Percentiles rank a stretch among this genome's conserved stretches.
Evolutionary conservation across 345 rosid genomes (phyloP).

Genomic region (Lepidium didymum): DNA sequence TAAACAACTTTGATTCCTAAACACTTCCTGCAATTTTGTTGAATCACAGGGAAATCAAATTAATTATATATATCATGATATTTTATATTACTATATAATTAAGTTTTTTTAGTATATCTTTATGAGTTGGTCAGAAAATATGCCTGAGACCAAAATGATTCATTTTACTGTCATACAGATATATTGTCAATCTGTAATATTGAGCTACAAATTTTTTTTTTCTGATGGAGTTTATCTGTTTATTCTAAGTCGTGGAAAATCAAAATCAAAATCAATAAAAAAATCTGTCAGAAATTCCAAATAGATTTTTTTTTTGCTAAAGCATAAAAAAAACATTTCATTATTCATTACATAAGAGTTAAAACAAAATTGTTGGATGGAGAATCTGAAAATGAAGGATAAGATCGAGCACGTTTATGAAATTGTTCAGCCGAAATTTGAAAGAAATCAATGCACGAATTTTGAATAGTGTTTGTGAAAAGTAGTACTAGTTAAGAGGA

Average conservation of each 20-base stretch:
- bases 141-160: background rate
- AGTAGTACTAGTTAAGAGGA: background rate
- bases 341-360: background rate
- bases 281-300: no score
- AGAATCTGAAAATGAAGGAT: conserved; percentile 7
- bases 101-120: background rate
- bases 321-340: no score
- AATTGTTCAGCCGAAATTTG: conserved; percentile 12
- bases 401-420: conserved; percentile 1
- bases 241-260: no score
- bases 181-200: no score
- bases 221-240: no score
- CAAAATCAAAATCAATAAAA: no score
- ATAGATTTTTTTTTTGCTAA: no score
- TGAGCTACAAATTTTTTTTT: no score
- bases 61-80: background rate
- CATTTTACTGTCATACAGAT: no score
- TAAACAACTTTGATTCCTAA: conserved; percentile 11
- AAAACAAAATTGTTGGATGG: background rate
- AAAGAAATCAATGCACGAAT: background rate
- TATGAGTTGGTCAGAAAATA: background rate
- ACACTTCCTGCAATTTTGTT: background rate
- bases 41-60: background rate
- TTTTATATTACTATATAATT: background rate
- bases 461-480: background rate